phyloP scores from a whole-genome alignment of 176 grass and related monocot species.

The Leersia perrieri region DNA sequence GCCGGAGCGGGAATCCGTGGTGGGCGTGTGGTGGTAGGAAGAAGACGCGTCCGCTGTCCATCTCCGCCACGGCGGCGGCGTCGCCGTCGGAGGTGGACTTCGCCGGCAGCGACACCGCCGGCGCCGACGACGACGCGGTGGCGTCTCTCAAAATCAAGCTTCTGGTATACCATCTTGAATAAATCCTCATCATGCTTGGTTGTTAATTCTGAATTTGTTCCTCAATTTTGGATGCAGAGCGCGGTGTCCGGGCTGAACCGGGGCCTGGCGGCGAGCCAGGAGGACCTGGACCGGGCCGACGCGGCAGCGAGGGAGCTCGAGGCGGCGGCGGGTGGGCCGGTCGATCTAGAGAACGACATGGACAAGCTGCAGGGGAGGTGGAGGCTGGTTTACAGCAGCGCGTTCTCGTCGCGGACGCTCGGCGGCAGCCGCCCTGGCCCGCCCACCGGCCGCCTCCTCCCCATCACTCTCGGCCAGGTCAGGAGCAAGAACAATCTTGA shows the following conservation, averaged over 20 bases:
- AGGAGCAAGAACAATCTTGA: not conserved
- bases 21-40: not conserved
- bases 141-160: conserved; percentile 59
- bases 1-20: not conserved
- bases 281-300: conserved; percentile 77
- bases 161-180: no score
- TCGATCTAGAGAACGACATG: conserved; percentile 55
- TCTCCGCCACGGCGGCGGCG: conserved; percentile 35
- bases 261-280: conserved; percentile 70
- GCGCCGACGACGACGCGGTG: not conserved
- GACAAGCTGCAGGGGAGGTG: conserved; percentile 89
- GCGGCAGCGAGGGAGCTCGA: conserved; percentile 66
- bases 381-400: conserved; percentile 89
- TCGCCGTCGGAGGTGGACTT: conserved; percentile 26
- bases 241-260: conserved; percentile 84
- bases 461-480: conserved; percentile 79
- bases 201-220: not conserved
- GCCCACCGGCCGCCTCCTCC: conserved; percentile 68
- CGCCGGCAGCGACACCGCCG: not conserved
- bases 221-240: conserved; percentile 42
- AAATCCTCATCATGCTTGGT: not conserved
- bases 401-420: conserved; percentile 77
- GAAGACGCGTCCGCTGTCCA: not conserved
- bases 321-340: conserved; percentile 22
- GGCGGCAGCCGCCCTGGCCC: conserved; percentile 90